These are phyloP conservation scores for Ceratopteris richardii DNA, from an alignment of 75 land plant genomes.

Conservation along the genomic window DNA sequence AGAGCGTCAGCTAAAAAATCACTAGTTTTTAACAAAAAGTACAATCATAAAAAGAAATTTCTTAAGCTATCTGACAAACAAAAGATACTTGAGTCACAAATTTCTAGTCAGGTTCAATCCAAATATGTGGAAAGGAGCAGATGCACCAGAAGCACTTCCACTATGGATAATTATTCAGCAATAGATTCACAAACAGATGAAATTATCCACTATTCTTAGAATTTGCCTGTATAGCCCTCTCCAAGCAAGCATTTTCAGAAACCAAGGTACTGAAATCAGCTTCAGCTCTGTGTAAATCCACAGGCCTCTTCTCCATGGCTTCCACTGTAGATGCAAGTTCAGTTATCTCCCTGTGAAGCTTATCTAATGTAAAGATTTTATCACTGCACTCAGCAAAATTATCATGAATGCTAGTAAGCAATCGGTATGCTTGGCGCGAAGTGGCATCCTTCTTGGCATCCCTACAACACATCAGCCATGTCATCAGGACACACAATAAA, in stretches of 20 bases:
- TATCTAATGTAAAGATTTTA: constrained; percentile 53
- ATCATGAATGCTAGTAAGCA: constrained; percentile 63
- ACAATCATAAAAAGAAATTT: no score
- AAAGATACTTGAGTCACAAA: no score
- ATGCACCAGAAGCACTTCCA: no score
- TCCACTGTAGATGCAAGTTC: constrained; percentile 60
- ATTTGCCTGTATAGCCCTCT: constrained; percentile 11
- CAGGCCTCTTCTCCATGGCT: constrained; percentile 32
- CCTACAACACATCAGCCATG: constrained; percentile 30
- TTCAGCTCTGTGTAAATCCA: constrained; percentile 59
- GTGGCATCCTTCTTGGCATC: constrained; percentile 75
- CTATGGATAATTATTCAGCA: background rate
- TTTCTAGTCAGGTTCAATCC: no score
- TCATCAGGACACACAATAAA: no score
- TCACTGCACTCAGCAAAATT: constrained; percentile 56
- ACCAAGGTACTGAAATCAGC: constrained; percentile 52
- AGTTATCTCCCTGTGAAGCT: constrained; percentile 44
- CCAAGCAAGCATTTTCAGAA: constrained; percentile 52
- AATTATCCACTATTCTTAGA: background rate
- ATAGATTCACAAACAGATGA: constrained; percentile 1
- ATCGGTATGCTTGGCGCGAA: constrained; percentile 50
- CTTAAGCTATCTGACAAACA: no score
- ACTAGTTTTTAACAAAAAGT: no score
- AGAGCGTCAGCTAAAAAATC: no score
- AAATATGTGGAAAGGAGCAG: no score